Evolutionary conservation across 1,284 basidiomycete genomes (phyloP).

Genomic region (Tilletia caries): DNA sequence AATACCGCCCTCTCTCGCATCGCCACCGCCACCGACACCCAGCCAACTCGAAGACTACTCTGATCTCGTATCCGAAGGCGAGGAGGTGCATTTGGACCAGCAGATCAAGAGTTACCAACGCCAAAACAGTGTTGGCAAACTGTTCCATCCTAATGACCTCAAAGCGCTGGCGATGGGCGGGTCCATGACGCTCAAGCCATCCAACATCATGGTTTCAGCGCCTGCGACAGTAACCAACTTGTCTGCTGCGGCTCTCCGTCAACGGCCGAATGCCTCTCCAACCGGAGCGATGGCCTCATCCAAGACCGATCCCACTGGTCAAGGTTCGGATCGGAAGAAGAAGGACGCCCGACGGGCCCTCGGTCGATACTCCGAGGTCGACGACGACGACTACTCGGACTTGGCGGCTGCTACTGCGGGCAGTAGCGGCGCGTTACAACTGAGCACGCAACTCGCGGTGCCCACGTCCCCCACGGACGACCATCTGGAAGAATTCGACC

Average conservation of each 20-base stretch:
- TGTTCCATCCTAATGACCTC: slow-evolving; percentile 43
- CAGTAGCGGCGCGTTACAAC: slow-evolving; percentile 24
- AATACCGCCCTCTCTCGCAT: neutral
- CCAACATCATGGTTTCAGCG: neutral
- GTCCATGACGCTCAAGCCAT: neutral
- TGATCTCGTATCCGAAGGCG: slow-evolving; percentile 36
- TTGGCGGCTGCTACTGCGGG: neutral
- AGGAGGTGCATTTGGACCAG: slow-evolving; percentile 30
- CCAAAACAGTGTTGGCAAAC: slow-evolving; percentile 34
- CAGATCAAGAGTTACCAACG: slow-evolving; percentile 36
- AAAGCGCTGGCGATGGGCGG: slow-evolving; percentile 17
- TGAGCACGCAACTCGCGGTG: slow-evolving; percentile 39
- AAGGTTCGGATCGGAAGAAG: slow-evolving; percentile 28
- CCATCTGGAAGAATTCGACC: slow-evolving; percentile 37
- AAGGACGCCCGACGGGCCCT: slow-evolving; percentile 30
- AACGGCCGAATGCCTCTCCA: slow-evolving; percentile 6
- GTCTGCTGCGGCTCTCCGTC: slow-evolving; percentile 15
- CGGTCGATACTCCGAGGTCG: slow-evolving; percentile 37
- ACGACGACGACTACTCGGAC: slow-evolving; percentile 31
- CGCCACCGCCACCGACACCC: neutral
- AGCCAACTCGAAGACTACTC: slow-evolving; percentile 54
- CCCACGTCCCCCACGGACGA: slow-evolving; percentile 38
- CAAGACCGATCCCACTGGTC: slow-evolving; percentile 4
- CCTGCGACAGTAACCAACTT: slow-evolving; percentile 18
- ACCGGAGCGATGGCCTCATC: neutral